Evolutionary conservation across 495 filamentous ascomycete species (phyloP).

Genomic region (Aspergillus sclerotiicarbonarius): DNA sequence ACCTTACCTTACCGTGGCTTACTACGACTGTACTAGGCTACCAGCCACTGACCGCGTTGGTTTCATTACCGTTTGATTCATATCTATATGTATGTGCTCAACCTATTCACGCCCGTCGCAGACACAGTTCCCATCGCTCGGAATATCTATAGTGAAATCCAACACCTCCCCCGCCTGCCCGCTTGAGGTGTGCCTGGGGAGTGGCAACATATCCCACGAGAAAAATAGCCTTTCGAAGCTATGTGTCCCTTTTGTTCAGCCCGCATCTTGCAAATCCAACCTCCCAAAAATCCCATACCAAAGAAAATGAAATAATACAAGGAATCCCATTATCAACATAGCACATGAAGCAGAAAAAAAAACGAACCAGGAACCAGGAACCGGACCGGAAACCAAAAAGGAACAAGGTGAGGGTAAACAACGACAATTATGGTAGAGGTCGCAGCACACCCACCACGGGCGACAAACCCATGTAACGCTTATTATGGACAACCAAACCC

Average conservation of each 20-base stretch:
- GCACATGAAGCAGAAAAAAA: slow-evolving; percentile 21
- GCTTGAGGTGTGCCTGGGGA: background rate
- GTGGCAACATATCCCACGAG: slow-evolving; percentile 9
- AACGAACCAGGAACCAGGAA: background rate
- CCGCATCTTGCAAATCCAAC: slow-evolving; percentile 19
- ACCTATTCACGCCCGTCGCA: background rate
- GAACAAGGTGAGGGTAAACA: slow-evolving; percentile 15
- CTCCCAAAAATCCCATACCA: slow-evolving; percentile 12
- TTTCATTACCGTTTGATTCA: slow-evolving; percentile 9
- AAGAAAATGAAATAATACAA: slow-evolving; percentile 19
- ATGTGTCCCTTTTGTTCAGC: slow-evolving; percentile 17
- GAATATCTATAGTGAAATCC: background rate
- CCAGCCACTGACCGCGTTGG: background rate
- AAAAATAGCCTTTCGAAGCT: slow-evolving; percentile 7
- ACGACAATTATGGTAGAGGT: slow-evolving; percentile 1
- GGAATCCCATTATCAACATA: slow-evolving; percentile 29
- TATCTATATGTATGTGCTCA: slow-evolving; percentile 8
- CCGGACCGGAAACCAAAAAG: slow-evolving; percentile 16
- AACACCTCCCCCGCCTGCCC: background rate
- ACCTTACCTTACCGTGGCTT: background rate
- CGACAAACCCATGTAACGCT: slow-evolving; percentile 2
- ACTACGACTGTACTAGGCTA: background rate
- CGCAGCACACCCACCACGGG: slow-evolving; percentile 2
- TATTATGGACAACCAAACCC: slow-evolving; percentile 2
- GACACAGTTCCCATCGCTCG: background rate